Evolutionary conservation across 2,329 filamentous ascomycete genomes (phyloP).

Genomic region (Phoma sp.): DNA sequence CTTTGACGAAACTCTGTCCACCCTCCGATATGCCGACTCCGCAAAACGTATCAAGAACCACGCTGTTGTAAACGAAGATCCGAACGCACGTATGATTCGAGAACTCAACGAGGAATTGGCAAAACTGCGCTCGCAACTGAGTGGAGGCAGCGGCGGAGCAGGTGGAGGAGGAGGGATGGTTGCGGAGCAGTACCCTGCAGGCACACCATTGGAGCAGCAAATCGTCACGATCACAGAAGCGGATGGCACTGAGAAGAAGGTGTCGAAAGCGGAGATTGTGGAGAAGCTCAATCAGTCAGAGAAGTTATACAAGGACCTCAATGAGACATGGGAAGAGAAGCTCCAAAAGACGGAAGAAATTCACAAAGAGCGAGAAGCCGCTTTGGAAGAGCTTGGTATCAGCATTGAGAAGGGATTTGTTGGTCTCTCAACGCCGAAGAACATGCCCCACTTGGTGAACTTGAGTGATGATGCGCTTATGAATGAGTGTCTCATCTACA

Average conservation of each 20-base stretch:
- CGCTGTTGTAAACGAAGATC: slow-evolving; percentile 97
- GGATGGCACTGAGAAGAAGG: slow-evolving; percentile 89
- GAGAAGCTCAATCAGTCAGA: slow-evolving; percentile 96
- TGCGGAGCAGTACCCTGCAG: slow-evolving; percentile 84
- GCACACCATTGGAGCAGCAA: slow-evolving; percentile 91
- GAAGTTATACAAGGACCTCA: slow-evolving; percentile 92
- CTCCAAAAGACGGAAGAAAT: slow-evolving; percentile 93
- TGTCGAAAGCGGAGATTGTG: slow-evolving; percentile 97
- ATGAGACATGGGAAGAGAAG: slow-evolving; percentile 99
- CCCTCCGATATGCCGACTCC: slow-evolving; percentile 93
- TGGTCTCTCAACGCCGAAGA: slow-evolving; percentile 93
- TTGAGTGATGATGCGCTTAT: slow-evolving; percentile 81
- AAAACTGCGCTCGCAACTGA: slow-evolving; percentile 82
- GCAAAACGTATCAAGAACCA: slow-evolving; percentile 99
- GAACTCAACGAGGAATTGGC: slow-evolving; percentile 95
- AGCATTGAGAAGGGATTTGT: slow-evolving; percentile 99
- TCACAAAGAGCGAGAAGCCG: slow-evolving; percentile 94
- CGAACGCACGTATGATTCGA: slow-evolving; percentile 97
- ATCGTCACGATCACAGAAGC: slow-evolving; percentile 90
- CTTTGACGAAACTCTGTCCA: slow-evolving; percentile 96
- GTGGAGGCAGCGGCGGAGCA: slow-evolving; percentile 42
- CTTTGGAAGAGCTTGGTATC: slow-evolving; percentile 94
- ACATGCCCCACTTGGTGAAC: slow-evolving; percentile 99
- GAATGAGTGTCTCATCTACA: slow-evolving; percentile 96
- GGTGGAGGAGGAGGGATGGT: slow-evolving; percentile 53